phyloP scores from a whole-genome alignment of 2,329 filamentous ascomycete species.

The Cordyceps tenuipes region DNA sequence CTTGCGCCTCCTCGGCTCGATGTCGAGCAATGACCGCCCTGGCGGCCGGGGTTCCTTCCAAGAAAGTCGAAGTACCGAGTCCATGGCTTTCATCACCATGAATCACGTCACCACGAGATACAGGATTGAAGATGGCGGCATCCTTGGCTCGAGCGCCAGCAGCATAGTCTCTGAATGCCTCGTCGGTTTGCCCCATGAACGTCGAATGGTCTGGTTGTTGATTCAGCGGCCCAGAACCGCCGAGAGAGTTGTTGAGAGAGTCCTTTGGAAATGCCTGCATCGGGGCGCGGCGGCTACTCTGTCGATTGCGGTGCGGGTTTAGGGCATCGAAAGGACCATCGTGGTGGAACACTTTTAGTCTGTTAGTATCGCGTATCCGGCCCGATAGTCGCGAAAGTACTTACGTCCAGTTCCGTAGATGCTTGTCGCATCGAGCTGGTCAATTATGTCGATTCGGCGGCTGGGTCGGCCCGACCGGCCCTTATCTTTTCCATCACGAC shows the following conservation, averaged over 20 bases:
- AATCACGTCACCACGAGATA: conserved; percentile 58
- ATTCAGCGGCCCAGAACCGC: conserved; percentile 79
- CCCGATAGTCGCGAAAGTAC: conserved; percentile 27
- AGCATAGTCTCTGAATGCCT: conserved; percentile 78
- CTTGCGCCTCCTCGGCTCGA: conserved; percentile 58
- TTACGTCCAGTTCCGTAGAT: conserved; percentile 87
- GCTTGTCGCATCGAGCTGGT: conserved; percentile 91
- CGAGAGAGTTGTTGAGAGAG: conserved; percentile 85
- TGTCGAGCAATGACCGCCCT: conserved; percentile 68
- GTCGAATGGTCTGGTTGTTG: conserved; percentile 71
- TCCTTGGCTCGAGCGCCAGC: conserved; percentile 27
- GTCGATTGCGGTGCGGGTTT: conserved; percentile 87
- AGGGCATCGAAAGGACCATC: conserved; percentile 96
- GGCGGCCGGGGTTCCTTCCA: conserved; percentile 87
- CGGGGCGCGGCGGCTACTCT: conserved; percentile 72
- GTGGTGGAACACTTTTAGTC: conserved; percentile 78
- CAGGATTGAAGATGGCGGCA: conserved; percentile 57
- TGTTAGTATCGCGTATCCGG: conserved; percentile 4
- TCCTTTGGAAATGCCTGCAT: conserved; percentile 95
- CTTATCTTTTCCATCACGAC: conserved; percentile 38
- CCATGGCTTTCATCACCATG: conserved; percentile 80
- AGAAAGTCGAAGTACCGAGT: conserved; percentile 87
- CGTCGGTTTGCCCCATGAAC: conserved; percentile 78
- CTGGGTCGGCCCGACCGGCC: conserved; percentile 40
- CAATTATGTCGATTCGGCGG: conserved; percentile 74